Base-by-base conservation (phyloP, 129 eudicot species). In the Silybum marianum region DNA sequence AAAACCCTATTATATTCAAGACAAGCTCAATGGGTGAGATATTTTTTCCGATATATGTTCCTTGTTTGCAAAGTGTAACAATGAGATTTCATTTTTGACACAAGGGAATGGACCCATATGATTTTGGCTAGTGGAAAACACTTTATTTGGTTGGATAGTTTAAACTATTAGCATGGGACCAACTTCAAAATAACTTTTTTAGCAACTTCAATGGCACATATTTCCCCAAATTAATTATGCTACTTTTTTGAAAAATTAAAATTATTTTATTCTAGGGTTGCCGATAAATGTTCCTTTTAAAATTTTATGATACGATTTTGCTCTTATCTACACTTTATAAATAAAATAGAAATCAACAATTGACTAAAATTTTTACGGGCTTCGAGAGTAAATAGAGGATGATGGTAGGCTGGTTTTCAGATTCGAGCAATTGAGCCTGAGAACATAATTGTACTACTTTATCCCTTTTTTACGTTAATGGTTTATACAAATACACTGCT, bases 161-260 rank as follows among this genome's bases (percentile, higher is more conserved):
- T 77, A 77, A 58, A 77, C 38, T 38, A 83, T n/a, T 76, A 1
- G 28, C 5, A 69, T 79, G 77, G 81, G 71, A 68, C 81, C 71
- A 23, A 75, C 18, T 42, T 24, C 9, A 68, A 39, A 39, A 58
- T 23, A 83, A 71, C 71, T 2, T 69, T 83, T 77, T 26, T 65
- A 77, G 86, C 86, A 83, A 83, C 82, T 83, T 83, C 86, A 83
- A 60, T 83, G 86, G 86, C 72, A 77, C 73, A 78, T 83, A 63
- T 77, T 77, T 70, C 78, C 39, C 85, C 66, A 9, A 72, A 77
- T 77, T 48, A 39, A 58, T 71, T 83, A n/a, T 71, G 81, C 82
- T 60, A 71, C 72, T 58, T 82, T 76, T 21, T 23, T 34, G n/a
- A 67, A 28, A 13, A 24, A 6, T 7, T 66, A 42, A 30, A 77